Evolutionary conservation across 2,329 filamentous ascomycete species (phyloP).

Genomic region (Alternaria burnsii): DNA sequence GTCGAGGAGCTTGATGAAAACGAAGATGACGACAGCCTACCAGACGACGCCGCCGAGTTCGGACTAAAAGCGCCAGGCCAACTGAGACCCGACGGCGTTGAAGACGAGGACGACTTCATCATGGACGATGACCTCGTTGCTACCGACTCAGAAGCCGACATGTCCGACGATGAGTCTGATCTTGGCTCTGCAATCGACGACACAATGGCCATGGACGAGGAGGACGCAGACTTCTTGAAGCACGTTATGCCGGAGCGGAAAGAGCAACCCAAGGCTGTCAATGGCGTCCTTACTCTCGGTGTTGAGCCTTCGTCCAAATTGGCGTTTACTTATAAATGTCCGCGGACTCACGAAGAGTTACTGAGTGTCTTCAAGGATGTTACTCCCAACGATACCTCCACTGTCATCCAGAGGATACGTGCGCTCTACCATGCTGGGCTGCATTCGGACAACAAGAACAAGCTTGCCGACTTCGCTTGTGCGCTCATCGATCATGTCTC

Average conservation of each 20-base stretch:
- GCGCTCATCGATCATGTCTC: slow-evolving; percentile 73
- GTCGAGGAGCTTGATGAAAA: slow-evolving; percentile 31
- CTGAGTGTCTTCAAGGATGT: slow-evolving; percentile 70
- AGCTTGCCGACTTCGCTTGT: slow-evolving; percentile 73
- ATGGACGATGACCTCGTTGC: slow-evolving; percentile 90
- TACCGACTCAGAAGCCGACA: slow-evolving; percentile 70
- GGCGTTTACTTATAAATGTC: slow-evolving; percentile 87
- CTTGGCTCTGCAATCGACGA: slow-evolving; percentile 46
- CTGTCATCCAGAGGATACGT: slow-evolving; percentile 86
- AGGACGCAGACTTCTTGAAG: slow-evolving; percentile 59
- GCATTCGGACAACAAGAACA: slow-evolving; percentile 82
- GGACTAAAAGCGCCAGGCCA: slow-evolving; percentile 66
- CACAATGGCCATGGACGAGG: slow-evolving; percentile 54
- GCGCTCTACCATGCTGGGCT: slow-evolving; percentile 92
- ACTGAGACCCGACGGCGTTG: slow-evolving; percentile 59
- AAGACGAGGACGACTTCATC: slow-evolving; percentile 93
- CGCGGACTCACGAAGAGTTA: slow-evolving; percentile 78
- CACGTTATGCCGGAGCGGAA: slow-evolving; percentile 50
- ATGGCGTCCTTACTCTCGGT: slow-evolving; percentile 52
- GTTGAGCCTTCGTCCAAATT: slow-evolving; percentile 61
- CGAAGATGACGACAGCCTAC: slow-evolving; percentile 40
- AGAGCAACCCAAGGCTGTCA: slow-evolving; percentile 46
- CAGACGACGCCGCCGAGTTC: slow-evolving; percentile 68
- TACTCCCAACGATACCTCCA: slow-evolving; percentile 72
- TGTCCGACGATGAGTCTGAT: slow-evolving; percentile 42